Evolutionary conservation across 495 filamentous ascomycete species (phyloP), one percentile per base, ranked within the genome.

Genomic region (Penicillium bovifimosum): DNA sequence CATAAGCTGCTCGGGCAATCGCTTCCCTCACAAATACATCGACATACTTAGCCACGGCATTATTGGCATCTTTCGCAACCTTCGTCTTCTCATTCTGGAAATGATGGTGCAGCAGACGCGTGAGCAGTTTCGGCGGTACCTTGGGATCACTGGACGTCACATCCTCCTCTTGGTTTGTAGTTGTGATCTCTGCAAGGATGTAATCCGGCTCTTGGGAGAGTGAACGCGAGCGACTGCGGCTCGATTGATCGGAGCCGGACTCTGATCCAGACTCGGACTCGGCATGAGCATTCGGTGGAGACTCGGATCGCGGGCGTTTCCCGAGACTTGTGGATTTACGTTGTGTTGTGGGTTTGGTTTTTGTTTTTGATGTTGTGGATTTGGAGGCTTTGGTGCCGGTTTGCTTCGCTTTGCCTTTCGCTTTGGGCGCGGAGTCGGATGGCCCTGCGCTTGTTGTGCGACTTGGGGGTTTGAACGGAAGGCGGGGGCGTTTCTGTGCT

Each of bases 21-120:
- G 91, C 90, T 73, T 98, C 93, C 55, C 87, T 77, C 50, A 96
- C 88, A 76, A 96, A 98, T 10, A 87, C 83, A 72, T 95, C 89
- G 63, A 96, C 80, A 63, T 97, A 97, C 71, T 86, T 90, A 3
- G 80, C 88, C 28, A 93, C 79, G 6, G 90, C 82, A 11, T 69
- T 74, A 64, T 91, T 84, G 14, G 93, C 95, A 43, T 91, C 87
- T 60, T 84, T 86, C 3, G 83, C 82, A 33, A 97, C 85, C 63
- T 86, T 78, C 2, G 84, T 91, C 47, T 81, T 80, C 16, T 76
- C 63, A 34, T 81, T 78, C 49, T 84, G 76, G 60, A 96, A 95
- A 67, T 85, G 82, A 50, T 91, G 80, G 61, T 95, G 85, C 28
- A 97, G 70, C 1, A 97, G 64, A 39, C 77, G 75, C 5, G 84